Base-by-base conservation (phyloP, 805 yeast species). In the Tetrapisispora iriomotensis region DNA sequence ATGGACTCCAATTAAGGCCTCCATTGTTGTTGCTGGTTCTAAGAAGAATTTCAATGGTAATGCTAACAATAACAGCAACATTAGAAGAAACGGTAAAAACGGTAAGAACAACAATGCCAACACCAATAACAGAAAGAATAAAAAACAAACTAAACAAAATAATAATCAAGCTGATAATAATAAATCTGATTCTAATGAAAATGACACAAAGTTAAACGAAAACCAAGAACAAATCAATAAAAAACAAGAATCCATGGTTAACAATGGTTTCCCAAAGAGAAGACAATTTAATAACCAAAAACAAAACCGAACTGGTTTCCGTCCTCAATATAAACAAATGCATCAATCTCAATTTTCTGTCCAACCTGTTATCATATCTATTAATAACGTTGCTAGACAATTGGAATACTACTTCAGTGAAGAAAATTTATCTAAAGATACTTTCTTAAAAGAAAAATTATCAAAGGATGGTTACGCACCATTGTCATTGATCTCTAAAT, bases 321-420 rank as follows among this genome's bases (percentile, higher is more conserved):
- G 19, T 17, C 39, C 34, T 15, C 42, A 40, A 28, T 44, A 44
- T 33, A 39, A 36, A 41, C 51, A 49, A 36, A 43, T 45, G 49
- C 47, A 43, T 31, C 51, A 53, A 47, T 41, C 45, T 39, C 52
- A 50, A 32, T 40, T 36, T 23, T 45, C 53, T 25, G 36, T 47
- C 23, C 51, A 51, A 42, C 53, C 58, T 10, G 46, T 49, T 7
- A 42, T 55, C 31, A 45, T 54, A 43, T 56, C 60, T 14, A 51
- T 58, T 36, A 50, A 54, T 37, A 59, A 53, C 40, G 51, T 58
- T 38, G 64, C 63, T 12, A 54, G 55, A 43, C 97, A 88, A 68
- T 67, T 90, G 38, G 92, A 85, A 57, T 92, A 92, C 68, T 92
- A 92, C 62, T 83, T 92, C 65, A 80, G 94, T 23, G 69, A 79